These are phyloP conservation scores for Helminthosporium solani DNA, from an alignment of 2,329 filamentous ascomycete genomes.

Conservation along the genomic window DNA sequence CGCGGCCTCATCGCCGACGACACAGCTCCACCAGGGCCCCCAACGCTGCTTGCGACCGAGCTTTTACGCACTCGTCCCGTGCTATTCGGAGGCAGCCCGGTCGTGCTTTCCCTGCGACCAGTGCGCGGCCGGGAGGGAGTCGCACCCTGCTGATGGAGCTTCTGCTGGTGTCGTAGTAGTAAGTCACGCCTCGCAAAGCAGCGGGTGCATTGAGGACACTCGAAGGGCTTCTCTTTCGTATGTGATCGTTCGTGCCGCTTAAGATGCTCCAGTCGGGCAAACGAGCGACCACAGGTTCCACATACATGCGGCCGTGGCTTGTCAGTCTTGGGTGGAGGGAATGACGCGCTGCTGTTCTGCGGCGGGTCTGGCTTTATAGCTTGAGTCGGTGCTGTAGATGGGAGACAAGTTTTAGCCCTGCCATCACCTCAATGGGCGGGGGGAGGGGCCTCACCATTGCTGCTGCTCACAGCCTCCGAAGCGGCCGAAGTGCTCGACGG, in stretches of 20 bases:
- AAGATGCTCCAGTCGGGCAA: constrained; percentile 91
- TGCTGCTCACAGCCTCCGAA: constrained; percentile 31
- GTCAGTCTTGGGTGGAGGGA: constrained; percentile 89
- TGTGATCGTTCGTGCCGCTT: constrained; percentile 98
- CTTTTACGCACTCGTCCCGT: constrained; percentile 85
- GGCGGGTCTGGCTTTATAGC: constrained; percentile 34
- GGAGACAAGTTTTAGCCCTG: constrained; percentile 18
- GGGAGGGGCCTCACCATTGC: constrained; percentile 34
- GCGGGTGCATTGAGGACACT: constrained; percentile 89
- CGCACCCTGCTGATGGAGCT: constrained; percentile 90
- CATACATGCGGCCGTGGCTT: constrained; percentile 96
- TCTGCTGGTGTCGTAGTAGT: constrained; percentile 93
- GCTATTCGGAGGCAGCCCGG: constrained; percentile 67
- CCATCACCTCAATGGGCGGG: neutral
- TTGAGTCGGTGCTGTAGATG: constrained; percentile 30
- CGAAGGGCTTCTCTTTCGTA: constrained; percentile 98
- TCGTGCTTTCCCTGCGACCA: constrained; percentile 78
- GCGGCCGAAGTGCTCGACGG: constrained; percentile 30
- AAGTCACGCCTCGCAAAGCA: constrained; percentile 95
- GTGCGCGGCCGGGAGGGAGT: constrained; percentile 84
- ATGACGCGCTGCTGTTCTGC: constrained; percentile 42
- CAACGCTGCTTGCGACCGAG: constrained; percentile 69
- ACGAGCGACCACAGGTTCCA: constrained; percentile 84
- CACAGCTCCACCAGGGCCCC: constrained; percentile 50
- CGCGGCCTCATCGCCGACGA: constrained; percentile 73